Conservation (phyloP, 768 basidiomycete species). For the Hebeloma cylindrosporum region DNA sequence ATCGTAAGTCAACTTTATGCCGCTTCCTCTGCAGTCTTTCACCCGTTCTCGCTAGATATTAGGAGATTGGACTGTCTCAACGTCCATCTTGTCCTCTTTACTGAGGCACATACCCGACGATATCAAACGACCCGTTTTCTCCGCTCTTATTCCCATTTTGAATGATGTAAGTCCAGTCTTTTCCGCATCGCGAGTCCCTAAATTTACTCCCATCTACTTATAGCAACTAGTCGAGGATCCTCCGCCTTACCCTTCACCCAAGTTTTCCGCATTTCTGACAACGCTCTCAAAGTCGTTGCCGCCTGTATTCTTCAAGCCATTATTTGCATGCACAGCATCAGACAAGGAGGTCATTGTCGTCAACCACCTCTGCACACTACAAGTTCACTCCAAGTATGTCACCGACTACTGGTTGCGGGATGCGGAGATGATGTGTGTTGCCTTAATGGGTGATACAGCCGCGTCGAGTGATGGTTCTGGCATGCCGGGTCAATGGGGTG, state of each 20-base stretch:
- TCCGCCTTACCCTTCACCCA: constrained; percentile 45
- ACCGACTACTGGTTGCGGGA: constrained; percentile 67
- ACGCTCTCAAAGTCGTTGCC: constrained; percentile 53
- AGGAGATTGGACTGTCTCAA: constrained; percentile 42
- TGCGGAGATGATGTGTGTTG: constrained; percentile 73
- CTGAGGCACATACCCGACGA: constrained; percentile 48
- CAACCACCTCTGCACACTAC: constrained; percentile 56
- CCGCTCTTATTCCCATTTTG: constrained; percentile 43
- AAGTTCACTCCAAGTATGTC: constrained; percentile 51
- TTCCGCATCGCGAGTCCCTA: too few species aligned
- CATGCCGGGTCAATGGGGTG: constrained; percentile 38
- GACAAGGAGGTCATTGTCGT: constrained; percentile 59
- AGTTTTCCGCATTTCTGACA: constrained; percentile 52
- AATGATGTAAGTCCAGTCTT: constrained; percentile 56
- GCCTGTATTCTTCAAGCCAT: constrained; percentile 67
- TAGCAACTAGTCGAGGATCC: constrained; percentile 58
- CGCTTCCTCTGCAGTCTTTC: background rate
- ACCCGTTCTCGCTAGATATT: constrained; percentile 19
- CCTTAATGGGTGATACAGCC: constrained; percentile 54
- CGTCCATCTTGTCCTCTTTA: constrained; percentile 43
- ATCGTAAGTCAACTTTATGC: constrained; percentile 22
- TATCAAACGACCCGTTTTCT: constrained; percentile 40
- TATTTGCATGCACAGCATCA: constrained; percentile 69
- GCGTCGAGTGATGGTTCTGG: constrained; percentile 24
- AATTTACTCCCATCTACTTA: too few species aligned